Evolutionary conservation across 2,329 filamentous ascomycete genomes (phyloP).

Genomic region (Colletotrichum camelliae): DNA sequence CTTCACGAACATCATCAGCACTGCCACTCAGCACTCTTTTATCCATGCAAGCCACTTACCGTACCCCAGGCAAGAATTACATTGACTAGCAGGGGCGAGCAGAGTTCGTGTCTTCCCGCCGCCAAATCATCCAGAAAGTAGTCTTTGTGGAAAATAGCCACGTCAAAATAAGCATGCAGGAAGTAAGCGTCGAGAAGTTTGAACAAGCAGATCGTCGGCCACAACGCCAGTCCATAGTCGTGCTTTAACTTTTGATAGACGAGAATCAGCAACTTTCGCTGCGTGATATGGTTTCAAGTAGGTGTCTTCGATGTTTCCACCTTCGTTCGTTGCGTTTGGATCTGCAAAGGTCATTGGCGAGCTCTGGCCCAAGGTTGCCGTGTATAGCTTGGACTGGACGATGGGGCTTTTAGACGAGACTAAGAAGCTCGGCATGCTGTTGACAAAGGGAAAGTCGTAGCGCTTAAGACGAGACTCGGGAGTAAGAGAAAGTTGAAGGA

Average conservation of each 20-base stretch:
- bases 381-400: not conserved
- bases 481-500: not conserved
- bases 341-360: not conserved
- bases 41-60: conserved; percentile 22
- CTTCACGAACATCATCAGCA: conserved; percentile 20
- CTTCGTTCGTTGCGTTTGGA: not conserved
- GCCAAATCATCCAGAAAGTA: conserved; percentile 31
- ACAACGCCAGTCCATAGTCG: conserved; percentile 31
- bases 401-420: not conserved
- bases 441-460: not conserved
- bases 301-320: not conserved
- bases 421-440: not conserved
- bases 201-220: conserved; percentile 29
- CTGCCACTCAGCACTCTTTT: not conserved
- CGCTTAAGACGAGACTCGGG: not conserved
- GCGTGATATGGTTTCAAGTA: conserved; percentile 43
- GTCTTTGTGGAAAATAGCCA: conserved; percentile 29
- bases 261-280: conserved; percentile 37
- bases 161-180: conserved; percentile 23
- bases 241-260: conserved; percentile 30
- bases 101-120: conserved; percentile 21
- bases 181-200: conserved; percentile 27
- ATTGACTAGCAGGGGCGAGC: conserved; percentile 31
- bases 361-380: not conserved
- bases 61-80: conserved; percentile 30